These are phyloP conservation scores for Cyberlindnera mrakii DNA, from an alignment of 805 yeast genomes.

Conservation along the genomic window DNA sequence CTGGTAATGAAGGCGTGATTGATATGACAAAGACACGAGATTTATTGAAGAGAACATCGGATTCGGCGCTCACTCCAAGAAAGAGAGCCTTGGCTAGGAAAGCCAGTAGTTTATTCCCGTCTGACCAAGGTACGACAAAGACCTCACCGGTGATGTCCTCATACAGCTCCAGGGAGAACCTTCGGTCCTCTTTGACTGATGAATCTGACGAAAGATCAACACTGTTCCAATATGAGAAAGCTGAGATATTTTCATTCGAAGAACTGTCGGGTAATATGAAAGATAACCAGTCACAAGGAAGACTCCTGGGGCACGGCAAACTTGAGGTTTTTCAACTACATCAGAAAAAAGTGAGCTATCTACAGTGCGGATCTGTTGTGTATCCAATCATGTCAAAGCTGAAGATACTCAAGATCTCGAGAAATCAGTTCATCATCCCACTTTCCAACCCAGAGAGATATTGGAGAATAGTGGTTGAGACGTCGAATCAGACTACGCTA, in stretches of 20 bases:
- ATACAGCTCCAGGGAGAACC: not conserved
- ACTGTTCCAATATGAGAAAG: slow-evolving; percentile 16
- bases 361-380: slow-evolving; percentile 59
- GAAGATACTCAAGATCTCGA: slow-evolving; percentile 45
- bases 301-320: slow-evolving; percentile 53
- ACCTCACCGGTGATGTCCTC: not conserved
- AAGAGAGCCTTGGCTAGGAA: slow-evolving; percentile 20
- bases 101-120: slow-evolving; percentile 1
- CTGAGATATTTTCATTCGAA: slow-evolving; percentile 22
- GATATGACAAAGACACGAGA: slow-evolving; percentile 20
- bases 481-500: slow-evolving; percentile 12
- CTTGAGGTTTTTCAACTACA: slow-evolving; percentile 56
- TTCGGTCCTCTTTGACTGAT: not conserved
- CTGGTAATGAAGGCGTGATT: slow-evolving; percentile 8
- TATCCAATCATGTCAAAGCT: slow-evolving; percentile 69
- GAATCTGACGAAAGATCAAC: slow-evolving; percentile 7
- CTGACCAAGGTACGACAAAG: not conserved
- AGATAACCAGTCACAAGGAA: slow-evolving; percentile 28
- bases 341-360: slow-evolving; percentile 50
- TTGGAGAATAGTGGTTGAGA: slow-evolving; percentile 48
- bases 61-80: slow-evolving; percentile 16
- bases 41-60: slow-evolving; percentile 17
- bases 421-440: slow-evolving; percentile 50
- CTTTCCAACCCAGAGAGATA: slow-evolving; percentile 70
- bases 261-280: slow-evolving; percentile 7